Evolutionary conservation across 495 filamentous ascomycete species (phyloP).

Genomic region (Sphaerosporella brunnea): DNA sequence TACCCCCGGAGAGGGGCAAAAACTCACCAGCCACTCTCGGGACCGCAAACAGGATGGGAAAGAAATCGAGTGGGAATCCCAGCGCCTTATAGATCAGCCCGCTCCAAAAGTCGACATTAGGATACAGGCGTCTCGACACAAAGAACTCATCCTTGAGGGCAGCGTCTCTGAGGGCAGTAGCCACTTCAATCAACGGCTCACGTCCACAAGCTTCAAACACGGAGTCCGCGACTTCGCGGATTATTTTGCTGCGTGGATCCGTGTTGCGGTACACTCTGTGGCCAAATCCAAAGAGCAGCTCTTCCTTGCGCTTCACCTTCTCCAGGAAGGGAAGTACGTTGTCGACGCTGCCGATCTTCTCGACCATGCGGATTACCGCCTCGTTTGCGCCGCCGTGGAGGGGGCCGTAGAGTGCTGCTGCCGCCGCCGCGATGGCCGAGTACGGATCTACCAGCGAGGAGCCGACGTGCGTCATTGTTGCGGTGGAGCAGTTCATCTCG

Average conservation of each 20-base stretch:
- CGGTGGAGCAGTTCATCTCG: constrained; percentile 37
- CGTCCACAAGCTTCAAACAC: constrained; percentile 26
- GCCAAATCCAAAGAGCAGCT: constrained; percentile 42
- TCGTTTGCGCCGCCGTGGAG: constrained; percentile 44
- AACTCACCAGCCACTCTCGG: constrained; percentile 28
- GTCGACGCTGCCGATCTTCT: constrained; percentile 31
- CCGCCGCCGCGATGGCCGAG: constrained; percentile 32
- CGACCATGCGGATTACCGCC: constrained; percentile 34
- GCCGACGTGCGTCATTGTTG: constrained; percentile 34
- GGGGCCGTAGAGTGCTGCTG: constrained; percentile 37
- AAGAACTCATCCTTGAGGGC: constrained; percentile 39
- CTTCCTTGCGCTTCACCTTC: constrained; percentile 34
- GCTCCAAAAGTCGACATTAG: constrained; percentile 42
- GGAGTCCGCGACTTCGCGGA: constrained; percentile 32
- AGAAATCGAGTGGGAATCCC: constrained; percentile 32
- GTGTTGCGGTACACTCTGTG: constrained; percentile 39
- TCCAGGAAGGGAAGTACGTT: constrained; percentile 34
- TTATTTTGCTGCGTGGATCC: constrained; percentile 35
- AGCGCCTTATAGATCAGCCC: constrained; percentile 39
- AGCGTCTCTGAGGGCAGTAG: constrained; percentile 34
- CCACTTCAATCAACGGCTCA: constrained; percentile 34
- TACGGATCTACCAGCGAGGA: constrained; percentile 34
- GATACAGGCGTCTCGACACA: constrained; percentile 31
- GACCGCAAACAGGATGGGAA: constrained; percentile 29
- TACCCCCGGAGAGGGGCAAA: too few species aligned